Evolutionary conservation across 2,329 filamentous ascomycete species (phyloP).

Genomic region (Cladophialophora exuberans): DNA sequence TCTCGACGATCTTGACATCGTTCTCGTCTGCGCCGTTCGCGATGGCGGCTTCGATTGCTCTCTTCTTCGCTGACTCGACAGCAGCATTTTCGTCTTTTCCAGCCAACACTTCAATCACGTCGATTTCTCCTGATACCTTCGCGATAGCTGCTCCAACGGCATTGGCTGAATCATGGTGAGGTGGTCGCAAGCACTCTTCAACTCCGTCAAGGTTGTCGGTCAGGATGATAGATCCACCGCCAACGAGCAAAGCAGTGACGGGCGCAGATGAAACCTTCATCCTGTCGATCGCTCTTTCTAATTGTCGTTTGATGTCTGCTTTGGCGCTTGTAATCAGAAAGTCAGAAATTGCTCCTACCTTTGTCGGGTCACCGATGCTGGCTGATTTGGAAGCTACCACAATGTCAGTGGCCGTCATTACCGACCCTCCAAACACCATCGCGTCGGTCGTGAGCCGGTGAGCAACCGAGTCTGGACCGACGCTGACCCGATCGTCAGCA

Average conservation of each 20-base stretch:
- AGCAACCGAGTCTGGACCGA: slow-evolving; percentile 63
- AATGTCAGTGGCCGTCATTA: slow-evolving; percentile 59
- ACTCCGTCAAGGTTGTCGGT: slow-evolving; percentile 53
- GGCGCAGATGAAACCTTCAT: slow-evolving; percentile 59
- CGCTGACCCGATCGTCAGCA: slow-evolving; percentile 40
- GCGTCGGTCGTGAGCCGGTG: slow-evolving; percentile 54
- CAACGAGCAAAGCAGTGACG: slow-evolving; percentile 59
- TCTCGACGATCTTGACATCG: slow-evolving; percentile 37
- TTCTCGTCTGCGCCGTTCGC: slow-evolving; percentile 23
- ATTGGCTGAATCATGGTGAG: slow-evolving; percentile 60
- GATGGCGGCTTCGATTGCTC: slow-evolving; percentile 30
- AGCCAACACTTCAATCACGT: slow-evolving; percentile 50
- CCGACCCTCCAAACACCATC: slow-evolving; percentile 57
- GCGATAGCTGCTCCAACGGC: slow-evolving; percentile 64
- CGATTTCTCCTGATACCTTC: slow-evolving; percentile 58
- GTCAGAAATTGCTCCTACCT: slow-evolving; percentile 34
- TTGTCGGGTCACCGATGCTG: slow-evolving; percentile 33
- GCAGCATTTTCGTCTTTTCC: slow-evolving; percentile 31
- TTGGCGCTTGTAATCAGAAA: slow-evolving; percentile 41
- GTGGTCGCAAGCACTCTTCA: slow-evolving; percentile 54
- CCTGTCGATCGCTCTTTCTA: slow-evolving; percentile 58
- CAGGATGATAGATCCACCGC: slow-evolving; percentile 60
- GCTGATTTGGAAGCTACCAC: slow-evolving; percentile 44
- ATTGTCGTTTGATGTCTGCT: slow-evolving; percentile 48
- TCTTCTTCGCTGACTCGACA: slow-evolving; percentile 30